Evolutionary conservation across 768 basidiomycete species (phyloP).

Genomic region (Cyclocybe aegerita): DNA sequence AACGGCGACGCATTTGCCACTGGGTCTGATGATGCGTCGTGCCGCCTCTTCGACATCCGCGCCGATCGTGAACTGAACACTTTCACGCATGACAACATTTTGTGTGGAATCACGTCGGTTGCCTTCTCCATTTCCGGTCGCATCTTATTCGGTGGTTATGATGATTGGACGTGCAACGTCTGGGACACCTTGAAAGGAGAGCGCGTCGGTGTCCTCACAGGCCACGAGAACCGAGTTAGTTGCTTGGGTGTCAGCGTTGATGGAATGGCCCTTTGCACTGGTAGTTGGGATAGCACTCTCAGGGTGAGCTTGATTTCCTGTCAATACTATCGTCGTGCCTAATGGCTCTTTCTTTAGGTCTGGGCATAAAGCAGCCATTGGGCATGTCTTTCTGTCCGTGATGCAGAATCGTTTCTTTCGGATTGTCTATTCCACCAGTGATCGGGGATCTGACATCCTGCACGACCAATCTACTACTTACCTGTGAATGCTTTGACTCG

Average conservation of each 20-base stretch:
- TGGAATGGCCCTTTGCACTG: conserved; percentile 98
- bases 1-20: conserved; percentile 99
- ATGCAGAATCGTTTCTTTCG: conserved; percentile 16
- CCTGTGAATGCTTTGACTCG: conserved; percentile 45
- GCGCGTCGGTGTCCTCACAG: conserved; percentile 94
- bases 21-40: conserved; percentile 98
- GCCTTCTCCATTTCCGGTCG: conserved; percentile 98
- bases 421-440: conserved; percentile 16
- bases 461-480: conserved; percentile 55
- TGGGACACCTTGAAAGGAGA: conserved; percentile 99
- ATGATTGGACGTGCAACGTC: conserved; percentile 99
- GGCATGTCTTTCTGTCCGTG: conserved; percentile 9
- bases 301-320: conserved; percentile 57
- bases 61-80: conserved; percentile 96
- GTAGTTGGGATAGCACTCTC: conserved; percentile 96
- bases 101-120: conserved; percentile 98
- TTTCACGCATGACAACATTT: conserved; percentile 97
- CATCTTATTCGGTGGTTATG: conserved; percentile 97
- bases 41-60: conserved; percentile 95
- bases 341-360: conserved; percentile 46
- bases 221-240: conserved; percentile 97
- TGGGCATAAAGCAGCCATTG: conserved; percentile 65
- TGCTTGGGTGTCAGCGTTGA: conserved; percentile 95
- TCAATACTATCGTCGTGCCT: conserved; percentile 9
- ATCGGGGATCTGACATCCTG: conserved; percentile 39